These are phyloP conservation scores for Populus hybrid DNA, from an alignment of 441 rosid genomes.

Conservation along the genomic window DNA sequence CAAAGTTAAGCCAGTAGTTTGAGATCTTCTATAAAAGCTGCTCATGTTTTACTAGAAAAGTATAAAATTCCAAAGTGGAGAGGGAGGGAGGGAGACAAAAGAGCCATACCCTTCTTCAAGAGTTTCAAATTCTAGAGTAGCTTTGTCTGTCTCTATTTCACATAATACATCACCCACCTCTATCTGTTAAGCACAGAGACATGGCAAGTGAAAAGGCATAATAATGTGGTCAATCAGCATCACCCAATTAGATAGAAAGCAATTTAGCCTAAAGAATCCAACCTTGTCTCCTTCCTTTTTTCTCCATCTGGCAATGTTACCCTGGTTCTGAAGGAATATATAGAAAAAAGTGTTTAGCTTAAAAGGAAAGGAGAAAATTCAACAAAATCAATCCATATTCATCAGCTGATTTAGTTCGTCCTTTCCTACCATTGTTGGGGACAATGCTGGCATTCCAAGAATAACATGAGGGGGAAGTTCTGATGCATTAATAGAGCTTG, in stretches of 20 bases:
- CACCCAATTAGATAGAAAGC: slow-evolving; percentile 10
- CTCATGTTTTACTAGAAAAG: not conserved
- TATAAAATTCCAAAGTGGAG: slow-evolving; percentile 16
- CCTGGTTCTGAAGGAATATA: slow-evolving; percentile 66
- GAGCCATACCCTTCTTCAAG: slow-evolving; percentile 91
- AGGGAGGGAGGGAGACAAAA: not conserved
- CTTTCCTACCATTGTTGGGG: slow-evolving; percentile 89
- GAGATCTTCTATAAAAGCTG: not conserved
- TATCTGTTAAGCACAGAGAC: slow-evolving; percentile 52
- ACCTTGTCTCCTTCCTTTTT: slow-evolving; percentile 99
- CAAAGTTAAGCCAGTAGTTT: not conserved
- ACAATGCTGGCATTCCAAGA: slow-evolving; percentile 95
- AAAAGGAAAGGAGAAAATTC: slow-evolving; percentile 19
- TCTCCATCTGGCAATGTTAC: slow-evolving; percentile 82
- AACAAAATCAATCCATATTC: slow-evolving; percentile 15
- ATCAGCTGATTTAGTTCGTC: slow-evolving; percentile 16
- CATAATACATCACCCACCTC: slow-evolving; percentile 94
- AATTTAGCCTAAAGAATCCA: slow-evolving; percentile 16
- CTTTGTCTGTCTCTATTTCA: slow-evolving; percentile 99
- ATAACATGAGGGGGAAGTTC: slow-evolving; percentile 80
- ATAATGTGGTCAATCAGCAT: slow-evolving; percentile 14
- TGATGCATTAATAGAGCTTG: slow-evolving; percentile 39
- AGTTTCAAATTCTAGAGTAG: slow-evolving; percentile 93
- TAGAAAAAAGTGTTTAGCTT: slow-evolving; percentile 21
- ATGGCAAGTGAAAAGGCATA: slow-evolving; percentile 18